Evolutionary conservation across 345 rosid species (phyloP).

Genomic region (Brassica nigra): DNA sequence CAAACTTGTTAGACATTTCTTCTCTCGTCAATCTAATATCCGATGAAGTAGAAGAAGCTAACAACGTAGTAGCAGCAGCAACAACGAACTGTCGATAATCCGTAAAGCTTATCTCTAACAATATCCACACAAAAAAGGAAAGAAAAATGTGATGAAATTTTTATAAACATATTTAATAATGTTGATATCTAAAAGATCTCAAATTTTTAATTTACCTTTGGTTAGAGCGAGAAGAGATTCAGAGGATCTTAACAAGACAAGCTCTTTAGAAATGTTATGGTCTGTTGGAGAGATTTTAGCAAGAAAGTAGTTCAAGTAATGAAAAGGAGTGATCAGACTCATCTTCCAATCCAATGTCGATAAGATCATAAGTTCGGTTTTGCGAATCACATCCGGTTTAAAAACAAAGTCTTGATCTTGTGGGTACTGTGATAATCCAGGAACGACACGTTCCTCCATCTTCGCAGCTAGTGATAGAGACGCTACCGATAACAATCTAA

Average conservation of each 20-base stretch:
- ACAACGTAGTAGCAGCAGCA: conserved; percentile 76
- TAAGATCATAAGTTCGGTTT: conserved; percentile 71
- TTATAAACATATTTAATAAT: background rate
- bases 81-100: conserved; percentile 68
- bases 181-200: background rate
- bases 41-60: conserved; percentile 54
- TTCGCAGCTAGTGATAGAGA: conserved; percentile 85
- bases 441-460: conserved; percentile 76
- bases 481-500: conserved; percentile 68
- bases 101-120: conserved; percentile 60
- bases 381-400: conserved; percentile 54
- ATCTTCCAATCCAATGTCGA: conserved; percentile 76
- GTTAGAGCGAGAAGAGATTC: conserved; percentile 52
- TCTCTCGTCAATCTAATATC: conserved; percentile 52
- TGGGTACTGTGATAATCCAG: conserved; percentile 58
- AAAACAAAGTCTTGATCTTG: conserved; percentile 53
- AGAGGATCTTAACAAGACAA: conserved; percentile 46
- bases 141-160: background rate
- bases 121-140: background rate
- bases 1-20: conserved; percentile 54
- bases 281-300: conserved; percentile 40
- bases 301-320: conserved; percentile 63
- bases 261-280: conserved; percentile 36
- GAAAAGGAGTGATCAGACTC: conserved; percentile 70
- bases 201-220: conserved; percentile 51